Conservation (phyloP, 1,139 yeast species). For the Candida frijolesensis region DNA sequence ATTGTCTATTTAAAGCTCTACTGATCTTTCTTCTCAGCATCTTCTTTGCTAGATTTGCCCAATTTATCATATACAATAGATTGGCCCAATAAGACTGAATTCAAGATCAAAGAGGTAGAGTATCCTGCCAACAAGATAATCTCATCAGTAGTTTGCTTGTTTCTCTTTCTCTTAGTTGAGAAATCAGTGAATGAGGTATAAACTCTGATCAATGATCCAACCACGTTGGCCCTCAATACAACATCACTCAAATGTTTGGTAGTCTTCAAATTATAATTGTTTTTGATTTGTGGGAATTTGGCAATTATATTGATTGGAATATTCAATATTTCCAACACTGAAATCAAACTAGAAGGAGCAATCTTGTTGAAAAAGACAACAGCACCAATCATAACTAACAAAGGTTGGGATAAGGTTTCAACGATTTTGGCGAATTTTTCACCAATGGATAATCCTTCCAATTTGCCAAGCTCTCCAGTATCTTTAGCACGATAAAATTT, state of each 20-base stretch:
- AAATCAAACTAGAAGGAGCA: slow-evolving; percentile 34
- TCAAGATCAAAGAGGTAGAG: slow-evolving; percentile 34
- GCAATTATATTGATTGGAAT: slow-evolving; percentile 57
- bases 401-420: slow-evolving; percentile 27
- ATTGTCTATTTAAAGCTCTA: not conserved
- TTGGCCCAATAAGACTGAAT: slow-evolving; percentile 37
- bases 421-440: slow-evolving; percentile 24
- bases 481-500: slow-evolving; percentile 35
- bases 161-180: slow-evolving; percentile 23
- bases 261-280: slow-evolving; percentile 49
- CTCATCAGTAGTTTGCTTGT: slow-evolving; percentile 21
- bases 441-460: slow-evolving; percentile 16
- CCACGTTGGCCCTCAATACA: slow-evolving; percentile 55
- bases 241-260: slow-evolving; percentile 57
- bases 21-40: slow-evolving; percentile 10
- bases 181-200: slow-evolving; percentile 52
- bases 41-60: slow-evolving; percentile 10
- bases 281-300: slow-evolving; percentile 57
- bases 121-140: slow-evolving; percentile 39
- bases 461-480: slow-evolving; percentile 18
- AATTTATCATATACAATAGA: slow-evolving; percentile 28
- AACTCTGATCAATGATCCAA: slow-evolving; percentile 59
- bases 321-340: slow-evolving; percentile 47
- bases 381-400: slow-evolving; percentile 30
- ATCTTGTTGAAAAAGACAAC: slow-evolving; percentile 33